Percentiles rank a stretch among this genome's conserved stretches.
Evolutionary conservation across 1,284 basidiomycete genomes (phyloP).

Genomic region (Leccinum olivaceoglutinosum): DNA sequence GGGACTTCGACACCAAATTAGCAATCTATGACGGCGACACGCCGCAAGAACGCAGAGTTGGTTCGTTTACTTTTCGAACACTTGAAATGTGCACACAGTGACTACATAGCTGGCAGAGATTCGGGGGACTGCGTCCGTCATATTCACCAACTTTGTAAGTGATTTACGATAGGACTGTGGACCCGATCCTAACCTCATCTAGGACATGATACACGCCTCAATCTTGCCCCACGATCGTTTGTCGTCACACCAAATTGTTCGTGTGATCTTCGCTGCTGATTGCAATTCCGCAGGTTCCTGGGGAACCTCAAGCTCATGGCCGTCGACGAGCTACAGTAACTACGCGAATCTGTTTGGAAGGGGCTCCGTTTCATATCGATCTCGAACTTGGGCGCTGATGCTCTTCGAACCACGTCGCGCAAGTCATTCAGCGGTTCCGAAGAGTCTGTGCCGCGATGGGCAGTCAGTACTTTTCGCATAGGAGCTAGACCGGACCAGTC

Average conservation of each 20-base stretch:
- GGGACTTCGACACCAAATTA: conserved; percentile 58
- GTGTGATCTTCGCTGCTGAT: conserved; percentile 3
- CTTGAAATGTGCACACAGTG: not conserved
- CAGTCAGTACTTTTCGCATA: conserved; percentile 46
- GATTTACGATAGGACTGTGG: not conserved
- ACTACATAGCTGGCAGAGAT: conserved; percentile 40
- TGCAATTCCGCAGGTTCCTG: conserved; percentile 48
- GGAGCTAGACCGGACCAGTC: not conserved
- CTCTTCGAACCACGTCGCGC: conserved; percentile 65
- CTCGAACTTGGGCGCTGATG: conserved; percentile 2
- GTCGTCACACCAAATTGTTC: conserved; percentile 9
- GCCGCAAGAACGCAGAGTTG: conserved; percentile 54
- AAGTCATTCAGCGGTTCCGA: conserved; percentile 71
- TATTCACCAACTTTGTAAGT: conserved; percentile 71
- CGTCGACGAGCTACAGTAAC: conserved; percentile 84
- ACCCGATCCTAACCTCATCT: conserved; percentile 3
- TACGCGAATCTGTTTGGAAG: conserved; percentile 72
- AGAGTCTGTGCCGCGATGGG: conserved; percentile 82
- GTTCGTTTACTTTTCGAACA: conserved; percentile 30
- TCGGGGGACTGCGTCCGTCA: conserved; percentile 60
- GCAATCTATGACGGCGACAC: conserved; percentile 91
- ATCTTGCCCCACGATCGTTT: conserved; percentile 76
- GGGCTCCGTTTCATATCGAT: conserved; percentile 29
- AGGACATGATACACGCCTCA: conserved; percentile 87
- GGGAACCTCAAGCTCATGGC: conserved; percentile 76